phyloP scores from a whole-genome alignment of 2,329 filamentous ascomycete species.

The Pezicula carpinea region DNA sequence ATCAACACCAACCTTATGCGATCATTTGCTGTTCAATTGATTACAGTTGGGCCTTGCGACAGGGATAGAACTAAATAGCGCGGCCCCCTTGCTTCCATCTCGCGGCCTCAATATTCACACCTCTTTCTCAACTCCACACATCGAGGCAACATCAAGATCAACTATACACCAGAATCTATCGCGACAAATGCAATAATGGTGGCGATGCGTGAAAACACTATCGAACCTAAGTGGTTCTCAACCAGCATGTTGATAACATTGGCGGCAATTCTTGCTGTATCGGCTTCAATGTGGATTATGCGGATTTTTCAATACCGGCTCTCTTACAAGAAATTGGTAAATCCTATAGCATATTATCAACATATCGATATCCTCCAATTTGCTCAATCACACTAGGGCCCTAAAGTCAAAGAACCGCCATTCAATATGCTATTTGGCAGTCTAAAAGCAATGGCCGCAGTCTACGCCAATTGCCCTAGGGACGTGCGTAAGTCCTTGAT shows the following conservation, averaged over 20 bases:
- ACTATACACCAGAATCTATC: too few relatives aligned
- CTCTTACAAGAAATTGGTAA: slow-evolving; percentile 1
- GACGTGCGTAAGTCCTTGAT: neutral
- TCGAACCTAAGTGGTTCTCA: neutral
- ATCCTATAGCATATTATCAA: neutral
- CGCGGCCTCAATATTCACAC: too few relatives aligned
- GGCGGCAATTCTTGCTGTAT: neutral
- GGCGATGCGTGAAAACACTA: too few relatives aligned
- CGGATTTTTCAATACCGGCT: slow-evolving; percentile 1
- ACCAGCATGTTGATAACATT: neutral
- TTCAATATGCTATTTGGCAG: neutral
- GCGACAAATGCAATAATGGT: too few relatives aligned
- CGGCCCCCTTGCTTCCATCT: too few relatives aligned
- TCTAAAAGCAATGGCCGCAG: neutral
- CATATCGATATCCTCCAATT: neutral
- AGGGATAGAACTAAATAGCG: too few relatives aligned
- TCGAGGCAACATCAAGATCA: too few relatives aligned
- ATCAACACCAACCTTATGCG: too few relatives aligned
- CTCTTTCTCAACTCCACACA: too few relatives aligned
- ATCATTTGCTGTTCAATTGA: too few relatives aligned
- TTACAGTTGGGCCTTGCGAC: too few relatives aligned
- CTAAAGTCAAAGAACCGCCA: neutral
- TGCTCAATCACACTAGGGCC: neutral
- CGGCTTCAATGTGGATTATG: neutral
- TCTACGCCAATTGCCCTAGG: neutral